These are phyloP conservation scores for Acacia melanoxylon DNA, from an alignment of 306 rosid genomes.

Conservation along the genomic window DNA sequence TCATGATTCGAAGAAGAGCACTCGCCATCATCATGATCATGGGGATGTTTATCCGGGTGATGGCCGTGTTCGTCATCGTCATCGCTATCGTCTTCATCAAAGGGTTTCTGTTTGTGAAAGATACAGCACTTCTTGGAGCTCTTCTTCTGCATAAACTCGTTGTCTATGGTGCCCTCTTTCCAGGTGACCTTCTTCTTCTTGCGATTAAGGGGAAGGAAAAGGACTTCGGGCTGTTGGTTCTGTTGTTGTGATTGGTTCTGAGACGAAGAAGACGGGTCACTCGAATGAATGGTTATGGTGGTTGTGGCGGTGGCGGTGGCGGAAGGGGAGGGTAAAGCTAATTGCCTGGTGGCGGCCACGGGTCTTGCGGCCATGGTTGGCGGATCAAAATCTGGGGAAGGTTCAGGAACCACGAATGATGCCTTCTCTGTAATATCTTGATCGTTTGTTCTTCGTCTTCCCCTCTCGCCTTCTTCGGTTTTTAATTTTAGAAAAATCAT, in stretches of 20 bases:
- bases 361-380: constrained; percentile 3
- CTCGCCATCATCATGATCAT: constrained; percentile 34
- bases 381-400: neutral
- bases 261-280: constrained; percentile 1
- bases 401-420: neutral
- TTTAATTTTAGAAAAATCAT: too few relatives aligned
- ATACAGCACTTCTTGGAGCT: constrained; percentile 97
- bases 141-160: constrained; percentile 95
- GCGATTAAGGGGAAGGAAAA: constrained; percentile 17
- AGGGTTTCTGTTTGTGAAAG: constrained; percentile 80
- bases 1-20: constrained; percentile 49
- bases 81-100: constrained; percentile 89
- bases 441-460: too few relatives aligned
- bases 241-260: neutral
- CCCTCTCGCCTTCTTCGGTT: too few relatives aligned
- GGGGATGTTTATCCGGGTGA: constrained; percentile 34
- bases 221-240: neutral
- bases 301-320: constrained; percentile 6
- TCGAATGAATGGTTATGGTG: neutral
- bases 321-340: neutral
- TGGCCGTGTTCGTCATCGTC: constrained; percentile 45
- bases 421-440: too few relatives aligned
- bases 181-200: constrained; percentile 51
- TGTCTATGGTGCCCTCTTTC: constrained; percentile 95
- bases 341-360: neutral